Conservation (phyloP, 2,329 filamentous ascomycete genomes). For the Colletotrichum noveboracense region DNA sequence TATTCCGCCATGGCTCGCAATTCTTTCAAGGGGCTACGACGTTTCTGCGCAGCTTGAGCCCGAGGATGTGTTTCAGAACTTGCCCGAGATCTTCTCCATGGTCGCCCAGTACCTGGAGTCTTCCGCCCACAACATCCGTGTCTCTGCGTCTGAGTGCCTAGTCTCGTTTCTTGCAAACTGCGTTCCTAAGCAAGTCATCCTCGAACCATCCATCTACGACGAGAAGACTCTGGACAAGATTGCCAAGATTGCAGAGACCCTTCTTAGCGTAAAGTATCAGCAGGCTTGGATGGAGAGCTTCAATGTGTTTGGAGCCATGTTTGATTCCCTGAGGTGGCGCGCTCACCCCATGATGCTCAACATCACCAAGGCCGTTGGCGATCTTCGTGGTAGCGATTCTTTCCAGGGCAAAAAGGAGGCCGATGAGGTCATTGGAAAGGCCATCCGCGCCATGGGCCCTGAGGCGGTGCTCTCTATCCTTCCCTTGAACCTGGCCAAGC, state of each 20-base stretch:
- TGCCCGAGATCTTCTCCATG: conserved; percentile 84
- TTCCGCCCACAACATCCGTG: conserved; percentile 88
- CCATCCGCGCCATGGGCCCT: conserved; percentile 88
- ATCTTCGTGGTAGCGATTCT: conserved; percentile 84
- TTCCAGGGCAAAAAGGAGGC: conserved; percentile 96
- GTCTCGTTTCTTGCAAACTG: conserved; percentile 93
- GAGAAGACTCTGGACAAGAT: conserved; percentile 88
- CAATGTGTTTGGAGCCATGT: conserved; percentile 84
- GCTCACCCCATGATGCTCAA: conserved; percentile 79
- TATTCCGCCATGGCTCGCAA: conserved; percentile 94
- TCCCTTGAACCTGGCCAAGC: conserved; percentile 83
- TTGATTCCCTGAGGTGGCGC: conserved; percentile 85
- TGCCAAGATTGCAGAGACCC: conserved; percentile 71
- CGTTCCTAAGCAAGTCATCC: conserved; percentile 79
- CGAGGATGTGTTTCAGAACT: conserved; percentile 88
- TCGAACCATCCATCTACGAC: conserved; percentile 90
- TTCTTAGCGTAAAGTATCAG: conserved; percentile 91
- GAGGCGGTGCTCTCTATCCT: conserved; percentile 82
- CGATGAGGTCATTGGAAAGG: conserved; percentile 86
- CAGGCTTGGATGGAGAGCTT: conserved; percentile 95
- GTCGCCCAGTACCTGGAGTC: conserved; percentile 84
- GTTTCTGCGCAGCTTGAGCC: conserved; percentile 88
- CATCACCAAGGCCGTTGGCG: conserved; percentile 80
- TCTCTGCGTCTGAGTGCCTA: conserved; percentile 93
- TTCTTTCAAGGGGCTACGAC: conserved; percentile 92